phyloP scores from a whole-genome alignment of 2,329 filamentous ascomycete species.

The Clonostachys rhizophaga region DNA sequence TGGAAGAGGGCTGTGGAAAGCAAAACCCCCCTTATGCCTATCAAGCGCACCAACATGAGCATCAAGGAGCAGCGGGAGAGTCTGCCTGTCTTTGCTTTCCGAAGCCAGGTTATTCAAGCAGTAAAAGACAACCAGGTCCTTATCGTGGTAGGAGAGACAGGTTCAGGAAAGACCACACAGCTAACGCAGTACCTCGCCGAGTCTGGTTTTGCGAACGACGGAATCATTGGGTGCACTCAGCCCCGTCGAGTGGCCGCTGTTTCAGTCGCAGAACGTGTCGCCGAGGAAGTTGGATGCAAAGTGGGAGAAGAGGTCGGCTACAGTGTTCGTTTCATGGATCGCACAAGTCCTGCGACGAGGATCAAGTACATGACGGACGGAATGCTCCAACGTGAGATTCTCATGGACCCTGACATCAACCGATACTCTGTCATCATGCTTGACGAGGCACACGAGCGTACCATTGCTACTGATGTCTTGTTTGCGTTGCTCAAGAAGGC shows the following conservation, averaged over 20 bases:
- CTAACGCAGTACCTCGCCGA: constrained; percentile 93
- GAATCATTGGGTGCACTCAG: constrained; percentile 94
- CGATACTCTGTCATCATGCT: constrained; percentile 97
- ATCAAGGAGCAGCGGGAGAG: constrained; percentile 94
- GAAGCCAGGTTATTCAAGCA: constrained; percentile 81
- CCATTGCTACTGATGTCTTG: constrained; percentile 90
- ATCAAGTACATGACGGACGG: constrained; percentile 99
- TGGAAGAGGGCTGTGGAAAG: constrained; percentile 85
- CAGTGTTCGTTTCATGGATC: constrained; percentile 95
- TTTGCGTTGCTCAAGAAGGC: constrained; percentile 95
- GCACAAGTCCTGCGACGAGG: constrained; percentile 78
- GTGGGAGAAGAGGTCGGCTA: constrained; percentile 94
- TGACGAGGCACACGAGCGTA: constrained; percentile 96
- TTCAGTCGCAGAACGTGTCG: constrained; percentile 94
- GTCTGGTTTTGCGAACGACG: constrained; percentile 79
- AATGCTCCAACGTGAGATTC: constrained; percentile 93
- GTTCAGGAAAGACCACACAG: constrained; percentile 96
- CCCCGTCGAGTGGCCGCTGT: constrained; percentile 96
- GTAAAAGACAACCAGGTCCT: constrained; percentile 84
- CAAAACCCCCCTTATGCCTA: constrained; percentile 43
- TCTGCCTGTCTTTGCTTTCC: constrained; percentile 84
- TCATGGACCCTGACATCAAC: constrained; percentile 83
- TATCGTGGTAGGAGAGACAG: constrained; percentile 96
- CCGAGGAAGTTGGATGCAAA: constrained; percentile 89
- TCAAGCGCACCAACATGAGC: constrained; percentile 78